Percentiles rank a stretch among this genome's conserved stretches.
Conservation (phyloP, 139 green algal species). For the Chlorella sp. region DNA sequence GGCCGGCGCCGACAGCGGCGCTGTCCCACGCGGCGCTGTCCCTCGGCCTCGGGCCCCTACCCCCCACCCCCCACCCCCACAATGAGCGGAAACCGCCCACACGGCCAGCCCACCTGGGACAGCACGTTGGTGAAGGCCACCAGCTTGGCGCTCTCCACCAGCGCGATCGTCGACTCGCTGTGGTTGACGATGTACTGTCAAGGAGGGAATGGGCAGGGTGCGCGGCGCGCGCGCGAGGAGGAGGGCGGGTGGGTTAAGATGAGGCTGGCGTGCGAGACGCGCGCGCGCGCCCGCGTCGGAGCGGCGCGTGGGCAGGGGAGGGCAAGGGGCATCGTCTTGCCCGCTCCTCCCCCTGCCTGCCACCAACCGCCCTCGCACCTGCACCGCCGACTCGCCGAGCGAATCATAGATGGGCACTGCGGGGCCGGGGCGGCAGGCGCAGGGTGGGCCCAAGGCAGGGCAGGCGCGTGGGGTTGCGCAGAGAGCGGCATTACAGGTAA, state of each 20-base stretch:
- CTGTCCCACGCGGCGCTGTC: too few species aligned
- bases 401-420: conserved; percentile 94
- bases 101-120: not conserved
- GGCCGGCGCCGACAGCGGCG: too few species aligned
- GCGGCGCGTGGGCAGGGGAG: too few species aligned
- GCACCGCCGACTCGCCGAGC: conserved; percentile 83
- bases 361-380: conserved; percentile 42
- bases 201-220: too few species aligned
- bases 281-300: too few species aligned
- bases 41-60: too few species aligned
- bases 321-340: not conserved
- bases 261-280: too few species aligned
- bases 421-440: not conserved
- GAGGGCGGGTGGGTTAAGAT: too few species aligned
- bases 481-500: not conserved
- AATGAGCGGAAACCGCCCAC: not conserved
- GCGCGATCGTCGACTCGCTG: too few species aligned
- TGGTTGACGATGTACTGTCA: too few species aligned
- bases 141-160: conserved; percentile 36
- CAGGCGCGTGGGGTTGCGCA: not conserved
- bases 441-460: not conserved
- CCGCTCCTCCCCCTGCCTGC: not conserved
- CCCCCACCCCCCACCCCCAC: too few species aligned
- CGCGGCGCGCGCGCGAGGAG: too few species aligned
- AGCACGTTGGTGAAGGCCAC: not conserved